Evolutionary conservation across 164 flowering plant species (phyloP), one percentile per base, ranked within the genome.

Genomic region (Tetrastigma voinierianum): DNA sequence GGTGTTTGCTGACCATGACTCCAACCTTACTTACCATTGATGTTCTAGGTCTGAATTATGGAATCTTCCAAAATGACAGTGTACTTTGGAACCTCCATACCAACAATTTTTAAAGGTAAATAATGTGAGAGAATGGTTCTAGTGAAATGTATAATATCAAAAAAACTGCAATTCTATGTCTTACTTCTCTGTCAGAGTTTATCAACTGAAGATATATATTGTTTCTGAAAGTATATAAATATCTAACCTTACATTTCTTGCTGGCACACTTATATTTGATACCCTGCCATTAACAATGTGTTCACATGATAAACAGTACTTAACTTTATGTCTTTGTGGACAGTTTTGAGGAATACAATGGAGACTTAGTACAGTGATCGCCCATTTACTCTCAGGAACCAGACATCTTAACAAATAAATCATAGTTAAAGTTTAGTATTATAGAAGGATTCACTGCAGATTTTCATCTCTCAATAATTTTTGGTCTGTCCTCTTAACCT

Each of bases 1-100:
- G 99, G 93, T 96, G 17, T 96, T 96, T 73, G 97, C 98, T 12
- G 98, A 96, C 70, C 93, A 93, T 78, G 96, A 83, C 43, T n/a
- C 98, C 18, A 93, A 98, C 68, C 74, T 87, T n/a, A n/a, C 75
- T 43, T n/a, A 98, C 99, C 17, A 86, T 96, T 51, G 77, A 80
- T 72, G 91, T 96, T 66, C 96, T 4, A 88, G 98, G 72, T 62
- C 65, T 18, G 82, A n/a, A 87, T 51, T 96, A 72, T 96, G 99
- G 98, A 82, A 86, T 67, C 85, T 93, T 49, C 80, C 80, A 11
- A 84, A 93, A 70, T 60, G 95, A 96, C 89, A n/a, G 98, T 96
- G 13, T 90, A 82, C 66, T 90, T 90, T 69, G 96, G n/a, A 19
- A 91, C 96, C 59, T n/a, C n/a, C 11, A 75, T 91, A 71, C 75